A percentile compares a stretch with the other conserved stretches of the same genome.
Conservation (phyloP, 495 filamentous ascomycete species). For the Saxophila tyrrhenica region DNA sequence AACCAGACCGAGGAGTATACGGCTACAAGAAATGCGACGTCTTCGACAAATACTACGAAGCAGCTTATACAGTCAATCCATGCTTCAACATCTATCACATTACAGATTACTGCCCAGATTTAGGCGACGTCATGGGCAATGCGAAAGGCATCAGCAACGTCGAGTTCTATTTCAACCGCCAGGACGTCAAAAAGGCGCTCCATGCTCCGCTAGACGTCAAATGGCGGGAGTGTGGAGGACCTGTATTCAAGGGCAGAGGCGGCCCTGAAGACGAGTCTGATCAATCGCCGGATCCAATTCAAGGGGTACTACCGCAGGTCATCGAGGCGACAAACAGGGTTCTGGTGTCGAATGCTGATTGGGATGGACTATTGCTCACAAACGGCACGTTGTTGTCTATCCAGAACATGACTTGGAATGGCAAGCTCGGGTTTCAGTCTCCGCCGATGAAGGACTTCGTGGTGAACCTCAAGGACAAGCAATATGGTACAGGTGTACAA, state of each 20-base stretch:
- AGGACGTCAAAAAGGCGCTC: conserved; percentile 20
- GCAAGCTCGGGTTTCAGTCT: conserved; percentile 40
- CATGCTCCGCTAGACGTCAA: conserved; percentile 18
- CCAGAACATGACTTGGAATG: conserved; percentile 27
- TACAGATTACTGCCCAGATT: conserved; percentile 1
- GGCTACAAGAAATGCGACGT: conserved; percentile 4
- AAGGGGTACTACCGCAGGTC: conserved; percentile 23
- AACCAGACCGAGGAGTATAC: background rate
- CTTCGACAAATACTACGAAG: conserved; percentile 3
- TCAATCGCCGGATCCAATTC: conserved; percentile 22
- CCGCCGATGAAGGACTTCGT: conserved; percentile 7
- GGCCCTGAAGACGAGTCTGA: conserved; percentile 20
- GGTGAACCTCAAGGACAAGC: conserved; percentile 4
- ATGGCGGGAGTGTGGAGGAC: conserved; percentile 17
- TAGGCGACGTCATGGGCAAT: background rate
- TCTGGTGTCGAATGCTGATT: conserved; percentile 20
- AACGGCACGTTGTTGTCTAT: conserved; percentile 24
- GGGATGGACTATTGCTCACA: conserved; percentile 18
- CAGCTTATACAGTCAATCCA: conserved; percentile 3
- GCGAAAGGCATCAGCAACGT: background rate
- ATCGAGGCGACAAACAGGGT: conserved; percentile 26
- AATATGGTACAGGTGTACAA: conserved; percentile 25
- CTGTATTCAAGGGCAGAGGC: conserved; percentile 9
- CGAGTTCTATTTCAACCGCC: background rate
- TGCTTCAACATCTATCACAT: conserved; percentile 6